Evolutionary conservation across 1,284 basidiomycete genomes (phyloP), one percentile per base, ranked within the genome.

Genomic region (Ceratobasidium sp.): DNA sequence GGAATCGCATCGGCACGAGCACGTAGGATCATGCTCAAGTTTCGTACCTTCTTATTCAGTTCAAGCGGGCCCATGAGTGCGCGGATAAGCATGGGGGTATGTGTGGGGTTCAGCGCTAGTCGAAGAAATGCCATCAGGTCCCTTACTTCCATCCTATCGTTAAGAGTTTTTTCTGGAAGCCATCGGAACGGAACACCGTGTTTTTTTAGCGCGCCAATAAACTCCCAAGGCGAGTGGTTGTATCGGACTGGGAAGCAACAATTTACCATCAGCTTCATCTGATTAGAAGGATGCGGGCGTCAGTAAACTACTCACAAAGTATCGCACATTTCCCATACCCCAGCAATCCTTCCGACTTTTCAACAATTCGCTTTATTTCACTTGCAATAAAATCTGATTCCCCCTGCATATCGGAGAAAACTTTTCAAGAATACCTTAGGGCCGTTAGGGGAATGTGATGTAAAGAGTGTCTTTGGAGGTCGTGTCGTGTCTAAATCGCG

Each of bases 41-140:
- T 22, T 54, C 78, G 34, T 40, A 88, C 90, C 83, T 95, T 95
- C 57, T 91, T 88, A n/a, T 94, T 94, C 32, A 96, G 86, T 84
- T 50, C 93, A 81, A 42, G 84, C 81, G 0, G 94, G 0, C 87
- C 82, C 74, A 95, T 94, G 67, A 94, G 82, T 0, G 89, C 85
- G 17, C 94, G 86, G 17, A 82, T 77, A 72, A 96, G 91, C 0
- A 92, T 93, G 3, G 88, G 92, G 3, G 82, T 82, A 75, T 90
- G 95, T 12, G 83, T 80, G 0, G 92, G 87, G 76, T 96, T 96
- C 74, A 94, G 92, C 1, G 90, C 83, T 0, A 96, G 82, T 75
- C 94, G 92, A 0, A 95, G 80, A 77, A 96, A 96, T 0, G 91
- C 89, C n/a, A 96, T 79, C 22, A 96, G 74, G 76, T 95, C 93